Conservation (phyloP, 1,284 basidiomycete genomes). For the Pseudomicrostroma phylloplanum region DNA sequence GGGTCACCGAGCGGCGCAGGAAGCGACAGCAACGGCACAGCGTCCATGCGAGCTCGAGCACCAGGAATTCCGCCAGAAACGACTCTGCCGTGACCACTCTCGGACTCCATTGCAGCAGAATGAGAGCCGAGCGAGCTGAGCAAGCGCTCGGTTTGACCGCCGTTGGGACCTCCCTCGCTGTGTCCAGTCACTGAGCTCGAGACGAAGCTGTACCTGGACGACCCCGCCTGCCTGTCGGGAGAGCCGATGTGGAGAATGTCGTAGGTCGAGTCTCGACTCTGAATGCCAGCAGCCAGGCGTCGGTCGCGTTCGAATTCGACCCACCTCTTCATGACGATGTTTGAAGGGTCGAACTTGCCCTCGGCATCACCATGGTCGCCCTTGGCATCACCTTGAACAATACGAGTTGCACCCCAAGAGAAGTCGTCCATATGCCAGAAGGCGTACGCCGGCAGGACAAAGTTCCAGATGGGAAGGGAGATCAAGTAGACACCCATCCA, state of each 20-base stretch:
- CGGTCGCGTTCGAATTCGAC: slow-evolving; percentile 95
- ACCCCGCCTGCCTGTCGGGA: slow-evolving; percentile 35
- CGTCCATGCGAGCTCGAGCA: slow-evolving; percentile 33
- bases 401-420: slow-evolving; percentile 52
- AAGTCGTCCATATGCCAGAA: slow-evolving; percentile 54
- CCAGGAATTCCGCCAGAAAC: background rate
- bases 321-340: slow-evolving; percentile 99
- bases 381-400: slow-evolving; percentile 49
- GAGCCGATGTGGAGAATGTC: slow-evolving; percentile 53
- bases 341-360: slow-evolving; percentile 87
- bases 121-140: slow-evolving; percentile 6
- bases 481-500: slow-evolving; percentile 54
- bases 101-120: background rate
- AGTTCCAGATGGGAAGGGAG: slow-evolving; percentile 54
- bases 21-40: slow-evolving; percentile 47
- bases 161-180: slow-evolving; percentile 1
- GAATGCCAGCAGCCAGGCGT: slow-evolving; percentile 78
- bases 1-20: slow-evolving; percentile 47
- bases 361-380: slow-evolving; percentile 52
- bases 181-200: slow-evolving; percentile 13
- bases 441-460: slow-evolving; percentile 50
- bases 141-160: slow-evolving; percentile 1
- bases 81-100: slow-evolving; percentile 1
- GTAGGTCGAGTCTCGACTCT: slow-evolving; percentile 71
- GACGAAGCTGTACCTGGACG: slow-evolving; percentile 37